Evolutionary conservation across 495 filamentous ascomycete genomes (phyloP), one percentile per base, ranked within the genome.

Genomic region (Chaetomidium leptoderma): DNA sequence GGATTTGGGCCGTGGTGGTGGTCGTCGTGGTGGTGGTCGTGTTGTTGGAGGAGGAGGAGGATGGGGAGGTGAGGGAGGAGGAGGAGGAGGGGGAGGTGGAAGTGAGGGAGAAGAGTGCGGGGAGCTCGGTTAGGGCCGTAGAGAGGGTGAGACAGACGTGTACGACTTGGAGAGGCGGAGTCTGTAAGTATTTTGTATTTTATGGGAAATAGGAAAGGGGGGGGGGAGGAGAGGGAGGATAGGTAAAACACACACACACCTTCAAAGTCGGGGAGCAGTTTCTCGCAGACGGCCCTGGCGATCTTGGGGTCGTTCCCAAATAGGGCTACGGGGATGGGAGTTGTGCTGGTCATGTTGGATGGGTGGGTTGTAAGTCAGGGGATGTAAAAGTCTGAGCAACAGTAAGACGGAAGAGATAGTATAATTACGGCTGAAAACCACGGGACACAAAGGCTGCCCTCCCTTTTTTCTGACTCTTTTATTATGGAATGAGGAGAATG

Each of bases 261-360:
- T 33, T 70, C 70, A 53, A 62, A 58, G 27, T 70, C 64, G 6
- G 68, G 70, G 4, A 67, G 53, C 6, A 70, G 51, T 55, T 69
- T 69, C 53, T 66, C 64, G 27, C 57, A 48, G 32, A 72, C 70
- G 24, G 59, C 44, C 53, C 56, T 50, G 30, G 66, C 63, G 35
- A 69, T 54, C 59, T 69, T 67, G 35, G 55, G 35, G 49, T 70
- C 66, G 3, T 56, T 60, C 46, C 66, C 66, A 52, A 65, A 72
- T 24, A 58, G 64, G 46, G 63, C 70, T 24, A 72, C 68, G 37
- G 63, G 61, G 36, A 66, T 53, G 52, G 64, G 55, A 32, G 48
- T 61, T 49, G 32, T 43, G 30, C 14, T 27, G 37, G 40, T 23
- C 60, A 62, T 65, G 45, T 30, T 59, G 51, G 47, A 35, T 26